A percentile compares a stretch with the other conserved stretches of the same genome.
These are phyloP conservation scores for Venturiaceae sp. DNA, from an alignment of 2,329 filamentous ascomycete genomes.

Conservation along the genomic window DNA sequence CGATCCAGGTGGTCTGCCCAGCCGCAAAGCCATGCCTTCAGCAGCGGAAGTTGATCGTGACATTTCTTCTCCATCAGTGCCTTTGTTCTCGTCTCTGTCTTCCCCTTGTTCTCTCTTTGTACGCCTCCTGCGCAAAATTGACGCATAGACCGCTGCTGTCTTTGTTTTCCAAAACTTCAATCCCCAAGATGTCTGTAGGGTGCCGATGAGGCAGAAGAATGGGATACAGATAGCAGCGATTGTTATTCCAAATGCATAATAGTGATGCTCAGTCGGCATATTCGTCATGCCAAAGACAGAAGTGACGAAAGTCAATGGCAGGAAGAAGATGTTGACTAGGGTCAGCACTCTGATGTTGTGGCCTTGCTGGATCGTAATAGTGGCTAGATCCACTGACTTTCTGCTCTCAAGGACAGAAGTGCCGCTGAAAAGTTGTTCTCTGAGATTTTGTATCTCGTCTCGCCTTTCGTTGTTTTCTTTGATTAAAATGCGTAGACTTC, in stretches of 20 bases:
- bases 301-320: slow-evolving; percentile 53
- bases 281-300: slow-evolving; percentile 46
- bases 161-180: background rate
- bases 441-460: no score
- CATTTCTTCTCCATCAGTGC: slow-evolving; percentile 9
- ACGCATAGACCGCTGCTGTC: background rate
- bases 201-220: background rate
- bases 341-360: no score
- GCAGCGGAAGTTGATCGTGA: background rate
- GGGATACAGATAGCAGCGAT: slow-evolving; percentile 13
- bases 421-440: no score
- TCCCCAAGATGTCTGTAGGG: background rate
- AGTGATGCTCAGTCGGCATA: slow-evolving; percentile 26
- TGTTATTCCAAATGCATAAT: slow-evolving; percentile 31
- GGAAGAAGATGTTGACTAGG: slow-evolving; percentile 51
- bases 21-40: background rate
- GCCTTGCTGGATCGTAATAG: no score
- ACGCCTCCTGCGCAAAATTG: background rate
- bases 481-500: no score
- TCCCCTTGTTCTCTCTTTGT: background rate
- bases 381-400: no score
- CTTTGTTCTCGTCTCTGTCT: background rate
- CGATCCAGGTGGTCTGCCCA: background rate
- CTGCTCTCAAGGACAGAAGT: no score
- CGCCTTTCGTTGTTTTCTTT: no score